Evolutionary conservation across 1,284 basidiomycete species (phyloP), one percentile per base, ranked within the genome.

Genomic region (Limonomyces culmigenus): DNA sequence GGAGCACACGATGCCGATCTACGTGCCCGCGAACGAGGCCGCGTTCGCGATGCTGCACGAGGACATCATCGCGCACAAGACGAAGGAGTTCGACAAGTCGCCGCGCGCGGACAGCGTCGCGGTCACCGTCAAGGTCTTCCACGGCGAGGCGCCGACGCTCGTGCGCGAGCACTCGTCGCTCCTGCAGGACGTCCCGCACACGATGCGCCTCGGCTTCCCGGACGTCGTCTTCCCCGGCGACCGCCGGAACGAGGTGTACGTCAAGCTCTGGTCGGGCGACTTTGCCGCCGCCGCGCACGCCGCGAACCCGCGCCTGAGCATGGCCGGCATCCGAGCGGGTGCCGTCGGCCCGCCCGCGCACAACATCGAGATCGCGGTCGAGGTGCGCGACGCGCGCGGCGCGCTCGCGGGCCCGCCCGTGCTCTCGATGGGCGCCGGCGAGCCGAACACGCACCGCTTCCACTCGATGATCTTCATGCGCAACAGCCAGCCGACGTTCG

Each of bases 171-270:
- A 95, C 52, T 79, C 84, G 4, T 83, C 83, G 1, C 59, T 93
- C n/a, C 63, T 97, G 15, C 76, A 81, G 39, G 85, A 84, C 43
- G 71, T 74, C 4, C 80, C 89, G 0, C 66, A 79, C 27, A 91
- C 89, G 1, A 62, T 83, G 14, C 79, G 89, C 4, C 74, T 98
- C n/a, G 89, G 91, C 19, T 98, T 98, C 51, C 86, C 92, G 0
- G 93, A 97, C 47, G 89, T 95, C 2, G 91, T 95, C 6, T 91
- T 92, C 50, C 92, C 92, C 1, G 88, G 85, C 5, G 83, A 89
- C 43, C 59, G 72, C n/a, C 74, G 92, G 15, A 96, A 96, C 49
- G 92, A 97, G 48, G 67, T 95, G 5, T 97, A 96, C 55, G 70
- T 96, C 62, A 95, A 91, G 51, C 67, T 95, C 1, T 92, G 87